These are phyloP conservation scores for Clausena lansium DNA, from an alignment of 345 rosid genomes.

Conservation along the genomic window DNA sequence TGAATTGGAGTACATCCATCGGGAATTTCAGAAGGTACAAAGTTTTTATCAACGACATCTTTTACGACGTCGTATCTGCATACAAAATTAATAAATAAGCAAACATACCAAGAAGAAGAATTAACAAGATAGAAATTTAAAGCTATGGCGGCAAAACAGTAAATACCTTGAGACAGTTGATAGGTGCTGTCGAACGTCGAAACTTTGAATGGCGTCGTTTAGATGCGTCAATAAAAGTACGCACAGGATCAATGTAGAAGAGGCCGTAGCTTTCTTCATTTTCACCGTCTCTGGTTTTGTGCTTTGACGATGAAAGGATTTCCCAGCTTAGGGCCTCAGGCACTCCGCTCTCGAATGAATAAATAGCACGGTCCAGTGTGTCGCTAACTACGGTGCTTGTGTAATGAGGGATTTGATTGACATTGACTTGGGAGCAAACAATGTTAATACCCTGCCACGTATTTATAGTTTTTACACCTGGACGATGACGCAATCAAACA, in stretches of 20 bases:
- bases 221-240: constrained; percentile 25
- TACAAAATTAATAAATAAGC: neutral
- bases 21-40: constrained; percentile 43
- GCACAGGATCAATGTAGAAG: constrained; percentile 18
- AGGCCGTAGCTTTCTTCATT: constrained; percentile 8
- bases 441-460: neutral
- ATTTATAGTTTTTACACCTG: neutral
- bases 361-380: neutral
- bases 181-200: constrained; percentile 69
- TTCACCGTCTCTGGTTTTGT: neutral
- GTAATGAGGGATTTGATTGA: neutral
- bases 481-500: neutral
- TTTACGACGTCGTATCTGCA: constrained; percentile 71
- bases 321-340: too few species aligned
- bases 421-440: neutral
- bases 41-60: constrained; percentile 39
- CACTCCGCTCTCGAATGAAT: neutral
- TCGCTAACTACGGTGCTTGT: neutral
- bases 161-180: constrained; percentile 66
- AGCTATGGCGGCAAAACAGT: neutral
- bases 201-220: constrained; percentile 43
- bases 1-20: constrained; percentile 77
- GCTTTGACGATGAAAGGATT: neutral
- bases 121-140: neutral
- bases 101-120: neutral